phyloP scores from a whole-genome alignment of 192 early-diverging fungal species.

The Coemansia javaensis region DNA sequence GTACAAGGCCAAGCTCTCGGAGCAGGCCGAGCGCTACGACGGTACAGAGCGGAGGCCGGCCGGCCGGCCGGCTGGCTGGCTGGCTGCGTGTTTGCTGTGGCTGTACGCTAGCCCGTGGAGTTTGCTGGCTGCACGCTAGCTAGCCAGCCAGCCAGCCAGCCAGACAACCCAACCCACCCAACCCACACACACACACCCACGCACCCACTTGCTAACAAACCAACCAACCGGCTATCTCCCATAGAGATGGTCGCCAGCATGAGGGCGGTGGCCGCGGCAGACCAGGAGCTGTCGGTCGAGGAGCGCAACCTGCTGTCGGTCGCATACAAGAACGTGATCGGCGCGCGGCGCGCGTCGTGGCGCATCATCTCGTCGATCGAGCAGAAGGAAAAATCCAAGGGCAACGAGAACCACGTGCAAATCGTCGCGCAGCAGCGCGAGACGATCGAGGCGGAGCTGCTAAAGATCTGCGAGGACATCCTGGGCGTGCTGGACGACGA shows the following conservation, averaged over 20 bases:
- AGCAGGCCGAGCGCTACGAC: slow-evolving; percentile 99
- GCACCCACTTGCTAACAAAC: no score
- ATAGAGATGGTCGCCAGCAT: slow-evolving; percentile 83
- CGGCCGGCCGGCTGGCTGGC: no score
- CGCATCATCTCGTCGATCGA: slow-evolving; percentile 96
- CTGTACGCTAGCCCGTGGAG: no score
- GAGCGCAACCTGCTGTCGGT: slow-evolving; percentile 97
- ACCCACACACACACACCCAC: no score
- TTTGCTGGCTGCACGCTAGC: no score
- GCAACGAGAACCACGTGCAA: slow-evolving; percentile 70
- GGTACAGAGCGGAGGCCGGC: neutral
- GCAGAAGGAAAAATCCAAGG: slow-evolving; percentile 89
- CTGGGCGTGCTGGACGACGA: slow-evolving; percentile 81
- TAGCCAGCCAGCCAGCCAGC: no score
- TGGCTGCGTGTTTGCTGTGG: slow-evolving; percentile 50
- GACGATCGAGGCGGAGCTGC: slow-evolving; percentile 91
- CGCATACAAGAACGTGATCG: slow-evolving; percentile 98
- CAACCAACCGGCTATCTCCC: no score
- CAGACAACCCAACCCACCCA: no score
- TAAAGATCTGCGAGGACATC: slow-evolving; percentile 93
- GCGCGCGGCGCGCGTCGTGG: slow-evolving; percentile 95
- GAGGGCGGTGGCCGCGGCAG: slow-evolving; percentile 61
- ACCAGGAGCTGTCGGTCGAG: slow-evolving; percentile 81
- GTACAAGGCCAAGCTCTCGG: slow-evolving; percentile 98
- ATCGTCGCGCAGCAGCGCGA: slow-evolving; percentile 90